Percentiles rank a stretch among this genome's conserved stretches.
Conservation (phyloP, 179 eudicot species). For the Silene noctiflora region DNA sequence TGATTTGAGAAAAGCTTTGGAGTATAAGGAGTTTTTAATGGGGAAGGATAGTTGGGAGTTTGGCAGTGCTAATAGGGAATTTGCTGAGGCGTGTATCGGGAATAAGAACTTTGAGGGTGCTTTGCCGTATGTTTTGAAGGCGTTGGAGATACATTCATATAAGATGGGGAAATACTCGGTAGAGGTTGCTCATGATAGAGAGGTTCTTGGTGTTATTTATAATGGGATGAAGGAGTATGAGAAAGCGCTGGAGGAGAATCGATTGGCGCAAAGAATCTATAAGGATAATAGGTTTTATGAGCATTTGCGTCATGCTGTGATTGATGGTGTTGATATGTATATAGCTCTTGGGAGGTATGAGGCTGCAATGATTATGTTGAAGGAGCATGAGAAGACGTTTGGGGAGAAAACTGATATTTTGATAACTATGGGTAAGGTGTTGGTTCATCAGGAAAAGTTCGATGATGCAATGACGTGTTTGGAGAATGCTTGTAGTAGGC, state of each 20-base stretch:
- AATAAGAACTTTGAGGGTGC: constrained; percentile 36
- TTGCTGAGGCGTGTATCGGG: constrained; percentile 75
- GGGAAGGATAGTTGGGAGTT: constrained; percentile 64
- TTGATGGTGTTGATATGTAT: constrained; percentile 85
- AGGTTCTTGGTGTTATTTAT: constrained; percentile 76
- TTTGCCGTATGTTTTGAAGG: constrained; percentile 52
- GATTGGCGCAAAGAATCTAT: constrained; percentile 58
- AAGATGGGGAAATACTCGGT: constrained; percentile 28
- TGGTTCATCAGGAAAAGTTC: constrained; percentile 67
- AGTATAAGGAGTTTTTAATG: constrained; percentile 41
- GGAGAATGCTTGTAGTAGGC: constrained; percentile 57
- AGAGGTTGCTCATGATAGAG: constrained; percentile 70
- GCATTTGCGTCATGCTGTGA: constrained; percentile 67
- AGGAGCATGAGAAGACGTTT: too few species aligned
- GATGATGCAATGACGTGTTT: constrained; percentile 73
- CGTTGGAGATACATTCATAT: constrained; percentile 75
- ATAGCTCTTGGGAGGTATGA: constrained; percentile 71
- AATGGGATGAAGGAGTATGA: constrained; percentile 79
- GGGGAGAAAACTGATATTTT: too few species aligned
- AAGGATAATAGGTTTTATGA: too few species aligned
- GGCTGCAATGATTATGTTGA: constrained; percentile 63
- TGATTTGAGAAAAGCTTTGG: constrained; percentile 60
- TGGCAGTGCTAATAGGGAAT: constrained; percentile 73
- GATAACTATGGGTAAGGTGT: constrained; percentile 77
- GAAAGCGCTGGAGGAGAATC: constrained; percentile 79